Base-by-base conservation (phyloP, 2,329 filamentous ascomycete species). In the Didymella lethalis region DNA sequence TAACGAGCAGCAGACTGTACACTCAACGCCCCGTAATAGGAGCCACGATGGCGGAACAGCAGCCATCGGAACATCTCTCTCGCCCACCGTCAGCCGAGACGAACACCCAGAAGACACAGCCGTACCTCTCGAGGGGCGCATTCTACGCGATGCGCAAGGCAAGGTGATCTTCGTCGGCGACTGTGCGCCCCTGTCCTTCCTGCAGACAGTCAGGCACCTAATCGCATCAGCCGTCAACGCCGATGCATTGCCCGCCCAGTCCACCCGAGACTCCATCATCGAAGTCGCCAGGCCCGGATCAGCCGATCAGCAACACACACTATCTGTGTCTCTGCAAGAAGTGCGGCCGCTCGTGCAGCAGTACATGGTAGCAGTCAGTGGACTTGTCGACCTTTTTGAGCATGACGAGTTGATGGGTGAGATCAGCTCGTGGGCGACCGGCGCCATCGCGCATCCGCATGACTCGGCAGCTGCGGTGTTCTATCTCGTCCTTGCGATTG, bases 101-200 rank as follows among this genome's bases (percentile, higher is more conserved):
- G 60, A 78, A 66, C 46, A 78, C 72, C 68, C 79, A 64, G 65
- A 79, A 68, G 67, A 78, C 59, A 78, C 79, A 2, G 77, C 67
- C 0, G 79, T 81, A 6, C 79, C 79, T 10, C 69, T 79, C 12
- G 76, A 80, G 62, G 79, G 79, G 10, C 74, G 82, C 10, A 78
- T 84, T 26, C 74, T 84, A 10, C 81, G 81, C 25, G 82, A 84
- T 62, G 81, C 81, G 0, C 80, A 83, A 60, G 82, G 82, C 6
- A 84, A 84, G 54, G 79, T 83, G 48, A 83, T 85, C 66, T 85
- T 84, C 62, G 81, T 85, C 28, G 83, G 83, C 14, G 83, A 85
- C 58, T 84, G 81, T 36, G 82, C 82, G 32, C 83, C 82, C 47
- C 70, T 84, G 46, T 84, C 82, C 0, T 84, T 84, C 52, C 64